Conservation (phyloP, 2,329 filamentous ascomycete species). For the Zymoseptoria tritici region DNA sequence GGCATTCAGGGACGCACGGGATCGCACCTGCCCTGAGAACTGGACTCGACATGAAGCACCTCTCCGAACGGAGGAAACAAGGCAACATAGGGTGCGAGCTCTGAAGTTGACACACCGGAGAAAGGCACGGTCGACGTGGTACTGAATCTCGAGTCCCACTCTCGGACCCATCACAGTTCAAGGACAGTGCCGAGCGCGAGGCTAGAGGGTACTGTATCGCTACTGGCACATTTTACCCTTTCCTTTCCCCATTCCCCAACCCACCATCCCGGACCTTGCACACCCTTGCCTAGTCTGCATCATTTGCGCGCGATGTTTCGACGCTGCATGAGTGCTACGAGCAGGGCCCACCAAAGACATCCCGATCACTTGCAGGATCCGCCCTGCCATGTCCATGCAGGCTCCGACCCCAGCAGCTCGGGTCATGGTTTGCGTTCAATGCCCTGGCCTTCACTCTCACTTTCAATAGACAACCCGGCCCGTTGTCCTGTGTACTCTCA, state of each 20-base stretch:
- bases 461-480: slow-evolving; percentile 10
- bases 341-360: slow-evolving; percentile 14
- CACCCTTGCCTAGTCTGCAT: slow-evolving; percentile 16
- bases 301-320: slow-evolving; percentile 21
- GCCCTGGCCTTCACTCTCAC: not conserved
- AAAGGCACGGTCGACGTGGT: not conserved
- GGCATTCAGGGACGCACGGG: slow-evolving; percentile 15
- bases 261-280: slow-evolving; percentile 10
- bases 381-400: slow-evolving; percentile 13
- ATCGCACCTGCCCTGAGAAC: slow-evolving; percentile 4
- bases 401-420: slow-evolving; percentile 17
- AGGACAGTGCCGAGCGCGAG: not conserved
- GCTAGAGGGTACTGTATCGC: not conserved
- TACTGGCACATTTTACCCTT: not conserved
- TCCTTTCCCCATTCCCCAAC: not conserved
- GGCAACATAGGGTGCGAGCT: not conserved
- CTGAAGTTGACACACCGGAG: not conserved
- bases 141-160: not conserved
- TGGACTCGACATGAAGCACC: not conserved
- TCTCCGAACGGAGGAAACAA: not conserved
- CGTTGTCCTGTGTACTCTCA: slow-evolving; percentile 12
- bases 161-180: not conserved
- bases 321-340: slow-evolving; percentile 19
- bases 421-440: slow-evolving; percentile 16
- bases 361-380: slow-evolving; percentile 20